Base-by-base conservation (phyloP, 345 rosid genomes). In the Garcia nutans region DNA sequence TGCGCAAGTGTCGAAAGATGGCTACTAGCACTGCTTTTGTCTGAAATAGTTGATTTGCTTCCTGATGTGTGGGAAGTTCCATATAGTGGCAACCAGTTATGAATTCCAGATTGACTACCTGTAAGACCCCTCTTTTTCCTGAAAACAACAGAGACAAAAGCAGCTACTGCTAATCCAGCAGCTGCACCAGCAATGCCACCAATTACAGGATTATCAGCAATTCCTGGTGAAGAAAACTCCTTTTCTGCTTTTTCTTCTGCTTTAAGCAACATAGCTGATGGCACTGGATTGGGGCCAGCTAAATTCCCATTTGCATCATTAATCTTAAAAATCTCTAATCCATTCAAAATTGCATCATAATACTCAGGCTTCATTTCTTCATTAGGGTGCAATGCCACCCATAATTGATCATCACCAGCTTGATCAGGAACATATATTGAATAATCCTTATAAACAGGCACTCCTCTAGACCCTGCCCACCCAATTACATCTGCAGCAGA, bases 31-130 rank as follows among this genome's bases (percentile, higher is more conserved):
- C 22, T 80, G 63, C 79, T 74, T 71, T 72, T 84, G 49, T 86
- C 85, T 6, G 87, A 83, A 23, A 60, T 42, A 54, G 83, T 78
- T 56, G 87, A 79, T 79, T 70, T 85, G 71, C 80, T 65, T 0
- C 65, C 31, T 9, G 83, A 78, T 65, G 84, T 78, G 58, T 77
- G 77, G 24, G 85, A 84, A n/a, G 61, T 9, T 10, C 85, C 86
- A 49, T 84, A 78, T 8, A 84, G 68, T 19, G 88, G 88, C 67
- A 90, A 62, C 89, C 87, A 83, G 55, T 33, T 28, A 26, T 67
- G 63, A 68, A 67, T 72, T 10, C 64, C 57, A 0, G 64, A 66
- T 3, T 13, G 73, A 55, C 45, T 64, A 42, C 74, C 76, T 2
- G 1, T 37, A 6, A 31, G 52, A 41, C 60, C 49, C 15, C 80